Conservation (phyloP, 306 rosid species). For the Cicer cuneatum region DNA sequence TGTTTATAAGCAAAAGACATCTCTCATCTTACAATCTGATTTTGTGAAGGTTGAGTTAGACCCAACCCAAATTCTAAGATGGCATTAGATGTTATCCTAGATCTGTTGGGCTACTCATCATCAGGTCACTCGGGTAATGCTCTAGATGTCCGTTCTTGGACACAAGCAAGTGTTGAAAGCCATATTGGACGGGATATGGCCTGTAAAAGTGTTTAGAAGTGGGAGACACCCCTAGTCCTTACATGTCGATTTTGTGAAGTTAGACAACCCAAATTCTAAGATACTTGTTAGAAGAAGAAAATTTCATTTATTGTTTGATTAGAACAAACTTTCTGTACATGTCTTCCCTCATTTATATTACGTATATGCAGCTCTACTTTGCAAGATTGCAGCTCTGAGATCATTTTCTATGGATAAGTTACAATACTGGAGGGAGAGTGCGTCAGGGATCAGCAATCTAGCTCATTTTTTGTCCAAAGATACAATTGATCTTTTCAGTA, state of each 20-base stretch:
- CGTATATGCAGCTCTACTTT: constrained; percentile 74
- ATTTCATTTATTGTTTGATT: neutral
- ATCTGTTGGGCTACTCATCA: neutral
- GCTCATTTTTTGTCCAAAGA: constrained; percentile 90
- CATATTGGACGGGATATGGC: neutral
- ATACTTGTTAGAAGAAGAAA: constrained; percentile 7
- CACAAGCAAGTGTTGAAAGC: neutral
- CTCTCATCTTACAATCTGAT: neutral
- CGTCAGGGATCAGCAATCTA: constrained; percentile 83
- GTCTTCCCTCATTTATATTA: constrained; percentile 24
- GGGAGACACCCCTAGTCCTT: neutral
- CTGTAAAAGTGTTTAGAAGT: neutral
- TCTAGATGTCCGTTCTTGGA: neutral
- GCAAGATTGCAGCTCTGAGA: constrained; percentile 90
- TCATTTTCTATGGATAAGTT: constrained; percentile 80
- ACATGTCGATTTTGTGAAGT: neutral
- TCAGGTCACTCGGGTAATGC: neutral
- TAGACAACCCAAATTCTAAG: neutral
- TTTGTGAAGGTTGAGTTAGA: neutral
- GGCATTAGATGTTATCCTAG: neutral
- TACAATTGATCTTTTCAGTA: constrained; percentile 75
- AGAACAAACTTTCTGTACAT: neutral
- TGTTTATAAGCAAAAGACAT: neutral
- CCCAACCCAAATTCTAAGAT: neutral
- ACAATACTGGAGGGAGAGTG: constrained; percentile 88